Percentiles rank a stretch among this genome's conserved stretches.
These are phyloP conservation scores for Rhizopogon roseolus DNA, from an alignment of 768 basidiomycete genomes.

Conservation along the genomic window DNA sequence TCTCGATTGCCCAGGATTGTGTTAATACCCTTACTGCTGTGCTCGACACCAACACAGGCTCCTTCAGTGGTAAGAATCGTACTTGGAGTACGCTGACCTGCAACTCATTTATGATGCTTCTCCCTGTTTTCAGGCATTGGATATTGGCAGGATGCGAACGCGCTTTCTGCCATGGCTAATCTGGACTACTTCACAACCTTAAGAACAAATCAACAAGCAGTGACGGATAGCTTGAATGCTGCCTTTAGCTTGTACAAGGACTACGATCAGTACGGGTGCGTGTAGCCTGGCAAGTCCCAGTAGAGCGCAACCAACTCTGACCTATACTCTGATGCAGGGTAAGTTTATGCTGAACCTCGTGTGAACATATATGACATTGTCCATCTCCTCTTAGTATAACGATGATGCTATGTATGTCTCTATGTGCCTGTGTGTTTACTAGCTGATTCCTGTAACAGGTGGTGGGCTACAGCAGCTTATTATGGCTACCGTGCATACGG, in stretches of 20 bases:
- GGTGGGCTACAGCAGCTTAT: conserved; percentile 52
- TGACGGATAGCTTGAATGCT: conserved; percentile 1
- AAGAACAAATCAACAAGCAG: background rate
- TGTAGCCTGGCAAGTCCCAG: background rate
- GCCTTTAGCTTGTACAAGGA: conserved; percentile 1
- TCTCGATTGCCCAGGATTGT: conserved; percentile 37
- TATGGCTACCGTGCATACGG: conserved; percentile 46
- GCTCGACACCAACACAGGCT: conserved; percentile 30
- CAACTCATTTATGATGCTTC: background rate
- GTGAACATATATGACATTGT: background rate
- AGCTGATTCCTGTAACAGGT: conserved; percentile 12
- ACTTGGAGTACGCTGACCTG: background rate
- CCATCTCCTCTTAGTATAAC: background rate
- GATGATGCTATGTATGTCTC: conserved; percentile 6
- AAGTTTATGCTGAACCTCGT: background rate
- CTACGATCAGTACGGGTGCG: conserved; percentile 7
- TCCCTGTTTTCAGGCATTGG: conserved; percentile 33
- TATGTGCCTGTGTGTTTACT: background rate
- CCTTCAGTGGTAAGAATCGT: conserved; percentile 36
- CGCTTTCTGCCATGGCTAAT: conserved; percentile 46
- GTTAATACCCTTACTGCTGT: conserved; percentile 37
- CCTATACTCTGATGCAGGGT: background rate
- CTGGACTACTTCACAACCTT: background rate
- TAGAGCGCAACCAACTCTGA: background rate
- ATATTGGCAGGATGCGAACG: conserved; percentile 52